Evolutionary conservation across 2,329 filamentous ascomycete species (phyloP).

Genomic region (Aquanectria penicillioides): DNA sequence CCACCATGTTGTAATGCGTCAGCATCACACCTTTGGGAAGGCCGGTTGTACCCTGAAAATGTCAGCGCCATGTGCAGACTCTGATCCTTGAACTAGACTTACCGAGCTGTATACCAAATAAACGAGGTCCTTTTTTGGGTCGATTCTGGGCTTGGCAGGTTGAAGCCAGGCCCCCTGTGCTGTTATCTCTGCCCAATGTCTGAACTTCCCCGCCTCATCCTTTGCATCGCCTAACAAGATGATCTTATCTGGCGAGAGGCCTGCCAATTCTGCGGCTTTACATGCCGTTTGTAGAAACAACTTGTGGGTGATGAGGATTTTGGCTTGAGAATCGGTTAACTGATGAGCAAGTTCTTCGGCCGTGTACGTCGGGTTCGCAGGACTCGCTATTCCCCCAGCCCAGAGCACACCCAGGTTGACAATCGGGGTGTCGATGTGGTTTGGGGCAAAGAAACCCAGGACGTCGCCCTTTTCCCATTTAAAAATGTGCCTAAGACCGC

Average conservation of each 20-base stretch:
- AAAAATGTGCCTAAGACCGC: conserved; percentile 78
- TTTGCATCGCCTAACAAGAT: conserved; percentile 77
- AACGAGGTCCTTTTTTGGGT: conserved; percentile 77
- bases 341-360: conserved; percentile 86
- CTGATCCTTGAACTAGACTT: conserved; percentile 21
- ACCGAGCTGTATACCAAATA: conserved; percentile 86
- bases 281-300: conserved; percentile 71
- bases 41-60: conserved; percentile 79
- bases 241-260: conserved; percentile 77
- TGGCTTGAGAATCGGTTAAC: conserved; percentile 80
- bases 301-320: conserved; percentile 78
- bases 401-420: conserved; percentile 83
- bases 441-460: conserved; percentile 83
- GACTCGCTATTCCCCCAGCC: conserved; percentile 84
- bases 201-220: conserved; percentile 67
- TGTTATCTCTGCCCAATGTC: conserved; percentile 78
- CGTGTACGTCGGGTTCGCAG: conserved; percentile 89
- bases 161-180: conserved; percentile 65
- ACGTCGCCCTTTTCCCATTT: conserved; percentile 87
- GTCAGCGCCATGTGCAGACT: not conserved
- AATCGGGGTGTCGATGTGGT: conserved; percentile 83
- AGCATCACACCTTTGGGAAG: conserved; percentile 92
- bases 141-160: conserved; percentile 66
- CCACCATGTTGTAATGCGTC: conserved; percentile 82
- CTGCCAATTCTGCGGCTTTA: conserved; percentile 74